Evolutionary conservation across 1,284 basidiomycete genomes (phyloP).

Genomic region (Leccinum pachyderme): DNA sequence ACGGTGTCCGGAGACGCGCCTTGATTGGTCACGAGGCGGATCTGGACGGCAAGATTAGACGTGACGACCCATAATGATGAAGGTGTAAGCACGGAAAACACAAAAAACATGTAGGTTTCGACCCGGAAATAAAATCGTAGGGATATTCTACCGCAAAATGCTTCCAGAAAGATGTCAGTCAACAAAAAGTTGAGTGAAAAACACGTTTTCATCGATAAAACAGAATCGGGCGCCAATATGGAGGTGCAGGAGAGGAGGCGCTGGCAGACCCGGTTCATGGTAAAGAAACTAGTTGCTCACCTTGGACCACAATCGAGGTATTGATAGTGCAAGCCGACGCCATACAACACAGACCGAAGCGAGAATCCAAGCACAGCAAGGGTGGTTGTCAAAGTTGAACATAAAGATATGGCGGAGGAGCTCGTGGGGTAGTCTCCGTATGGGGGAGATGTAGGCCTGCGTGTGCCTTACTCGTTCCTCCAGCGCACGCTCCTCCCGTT

Average conservation of each 20-base stretch:
- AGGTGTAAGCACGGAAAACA: conserved; percentile 11
- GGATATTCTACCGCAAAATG: conserved; percentile 8
- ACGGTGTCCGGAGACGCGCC: conserved; percentile 71
- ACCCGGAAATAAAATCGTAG: neutral
- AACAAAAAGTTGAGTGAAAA: conserved; percentile 1
- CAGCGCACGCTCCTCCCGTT: conserved; percentile 44
- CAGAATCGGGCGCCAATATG: conserved; percentile 13
- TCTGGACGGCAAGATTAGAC: conserved; percentile 38
- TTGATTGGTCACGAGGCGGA: conserved; percentile 68
- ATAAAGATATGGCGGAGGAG: conserved; percentile 64
- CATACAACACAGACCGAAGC: conserved; percentile 62
- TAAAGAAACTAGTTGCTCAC: conserved; percentile 39
- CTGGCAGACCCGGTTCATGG: conserved; percentile 2
- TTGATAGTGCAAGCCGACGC: conserved; percentile 58
- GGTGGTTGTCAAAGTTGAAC: conserved; percentile 62
- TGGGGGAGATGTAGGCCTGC: conserved; percentile 64
- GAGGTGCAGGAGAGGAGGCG: conserved; percentile 4
- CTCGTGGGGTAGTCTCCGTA: conserved; percentile 63
- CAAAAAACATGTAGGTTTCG: neutral
- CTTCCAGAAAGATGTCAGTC: neutral
- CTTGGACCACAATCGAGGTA: conserved; percentile 72
- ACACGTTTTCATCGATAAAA: conserved; percentile 18
- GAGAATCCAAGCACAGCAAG: conserved; percentile 68
- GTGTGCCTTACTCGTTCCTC: conserved; percentile 47
- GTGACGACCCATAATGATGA: neutral